Evolutionary conservation across 805 yeast genomes (phyloP).

Genomic region (Aciculoconidium aculeatum): DNA sequence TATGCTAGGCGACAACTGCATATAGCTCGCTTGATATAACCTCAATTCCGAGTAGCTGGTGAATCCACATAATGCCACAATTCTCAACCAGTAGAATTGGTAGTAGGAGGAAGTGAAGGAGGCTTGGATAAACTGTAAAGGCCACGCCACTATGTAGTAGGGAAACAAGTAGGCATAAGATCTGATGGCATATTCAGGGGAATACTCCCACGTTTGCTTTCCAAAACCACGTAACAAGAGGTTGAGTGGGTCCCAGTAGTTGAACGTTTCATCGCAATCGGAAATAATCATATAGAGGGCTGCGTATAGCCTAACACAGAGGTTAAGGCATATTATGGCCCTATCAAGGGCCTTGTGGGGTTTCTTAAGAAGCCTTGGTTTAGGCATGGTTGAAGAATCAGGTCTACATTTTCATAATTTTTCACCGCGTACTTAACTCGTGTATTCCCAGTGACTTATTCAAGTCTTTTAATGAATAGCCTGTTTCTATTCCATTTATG

Average conservation of each 20-base stretch:
- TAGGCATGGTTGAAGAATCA: too few species aligned
- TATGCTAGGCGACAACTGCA: constrained; percentile 27
- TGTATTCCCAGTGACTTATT: too few species aligned
- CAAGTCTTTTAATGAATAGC: too few species aligned
- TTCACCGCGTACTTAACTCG: too few species aligned
- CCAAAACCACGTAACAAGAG: constrained; percentile 75
- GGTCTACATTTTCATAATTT: too few species aligned
- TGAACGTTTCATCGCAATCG: constrained; percentile 90
- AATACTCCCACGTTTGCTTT: constrained; percentile 94
- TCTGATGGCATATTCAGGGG: constrained; percentile 82
- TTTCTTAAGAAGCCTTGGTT: too few species aligned
- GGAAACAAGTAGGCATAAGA: constrained; percentile 75
- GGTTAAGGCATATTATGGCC: constrained; percentile 7
- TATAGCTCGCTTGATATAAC: constrained; percentile 38
- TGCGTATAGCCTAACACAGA: constrained; percentile 25
- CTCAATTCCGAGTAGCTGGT: constrained; percentile 47
- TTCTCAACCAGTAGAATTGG: constrained; percentile 51
- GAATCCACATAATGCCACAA: constrained; percentile 30
- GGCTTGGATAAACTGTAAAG: constrained; percentile 12
- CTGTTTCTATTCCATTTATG: too few species aligned
- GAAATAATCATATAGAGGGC: constrained; percentile 63
- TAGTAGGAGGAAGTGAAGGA: constrained; percentile 16
- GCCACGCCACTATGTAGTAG: constrained; percentile 27
- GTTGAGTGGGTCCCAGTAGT: constrained; percentile 93
- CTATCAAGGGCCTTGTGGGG: constrained; percentile 1